These are phyloP conservation scores for Backusella tarrabulga DNA, from an alignment of 192 early-diverging fungal genomes.

Conservation along the genomic window DNA sequence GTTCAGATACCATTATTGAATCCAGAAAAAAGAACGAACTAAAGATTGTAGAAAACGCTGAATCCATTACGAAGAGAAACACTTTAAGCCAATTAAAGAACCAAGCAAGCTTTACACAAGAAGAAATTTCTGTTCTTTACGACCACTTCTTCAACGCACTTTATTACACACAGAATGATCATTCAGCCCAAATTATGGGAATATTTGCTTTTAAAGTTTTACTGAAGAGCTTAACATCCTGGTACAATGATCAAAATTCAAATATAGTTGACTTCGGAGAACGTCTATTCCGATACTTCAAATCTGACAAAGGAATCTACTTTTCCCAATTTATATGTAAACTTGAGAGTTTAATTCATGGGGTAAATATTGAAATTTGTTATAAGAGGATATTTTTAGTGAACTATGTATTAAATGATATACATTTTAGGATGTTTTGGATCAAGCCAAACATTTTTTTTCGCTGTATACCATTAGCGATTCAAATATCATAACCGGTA, in stretches of 20 bases:
- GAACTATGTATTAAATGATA: constrained; percentile 34
- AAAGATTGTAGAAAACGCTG: constrained; percentile 74
- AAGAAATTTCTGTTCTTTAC: constrained; percentile 72
- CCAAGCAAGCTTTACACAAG: constrained; percentile 64
- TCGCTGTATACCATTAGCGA: constrained; percentile 58
- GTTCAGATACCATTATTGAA: constrained; percentile 59
- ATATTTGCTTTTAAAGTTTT: constrained; percentile 63
- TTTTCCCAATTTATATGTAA: constrained; percentile 72
- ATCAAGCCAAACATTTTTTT: not conserved
- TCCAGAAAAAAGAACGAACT: constrained; percentile 72
- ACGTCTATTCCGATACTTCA: constrained; percentile 18
- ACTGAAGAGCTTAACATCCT: constrained; percentile 52
- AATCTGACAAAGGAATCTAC: constrained; percentile 33
- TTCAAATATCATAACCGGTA: constrained; percentile 62
- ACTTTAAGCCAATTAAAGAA: constrained; percentile 65
- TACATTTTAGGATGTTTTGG: not conserved
- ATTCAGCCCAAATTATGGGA: constrained; percentile 39
- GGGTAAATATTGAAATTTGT: constrained; percentile 73
- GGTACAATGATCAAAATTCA: constrained; percentile 23
- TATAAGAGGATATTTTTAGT: constrained; percentile 26
- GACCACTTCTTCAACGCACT: constrained; percentile 73
- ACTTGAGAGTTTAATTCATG: constrained; percentile 61
- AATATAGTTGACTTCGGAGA: constrained; percentile 13
- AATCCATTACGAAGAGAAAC: constrained; percentile 78
- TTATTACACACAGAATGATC: constrained; percentile 55